Percentiles rank a stretch among this genome's conserved stretches.
Conservation (phyloP, 495 filamentous ascomycete species). For the Neurospora africana region DNA sequence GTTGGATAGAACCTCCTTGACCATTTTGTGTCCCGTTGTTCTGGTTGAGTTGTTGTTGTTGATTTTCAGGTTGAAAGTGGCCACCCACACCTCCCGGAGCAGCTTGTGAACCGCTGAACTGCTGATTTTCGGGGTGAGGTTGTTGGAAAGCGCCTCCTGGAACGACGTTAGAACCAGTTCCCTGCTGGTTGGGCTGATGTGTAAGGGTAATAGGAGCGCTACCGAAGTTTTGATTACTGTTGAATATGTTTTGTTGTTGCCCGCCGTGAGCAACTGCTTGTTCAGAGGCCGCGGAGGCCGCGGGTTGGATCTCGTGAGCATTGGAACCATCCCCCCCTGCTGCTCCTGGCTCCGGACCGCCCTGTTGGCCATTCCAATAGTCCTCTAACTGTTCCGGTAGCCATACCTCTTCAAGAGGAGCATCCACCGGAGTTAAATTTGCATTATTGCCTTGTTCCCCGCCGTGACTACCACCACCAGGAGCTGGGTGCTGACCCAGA, state of each 20-base stretch:
- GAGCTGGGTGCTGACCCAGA: not conserved
- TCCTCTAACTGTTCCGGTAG: not conserved
- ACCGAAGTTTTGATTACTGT: not conserved
- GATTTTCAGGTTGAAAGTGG: not conserved
- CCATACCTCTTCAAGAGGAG: not conserved
- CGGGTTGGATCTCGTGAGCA: not conserved
- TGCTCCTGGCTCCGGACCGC: not conserved
- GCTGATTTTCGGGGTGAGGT: no score
- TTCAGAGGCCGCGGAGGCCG: not conserved
- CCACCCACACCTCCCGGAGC: not conserved
- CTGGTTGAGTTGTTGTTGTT: not conserved
- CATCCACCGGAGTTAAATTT: rapidly evolving
- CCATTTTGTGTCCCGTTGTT: not conserved
- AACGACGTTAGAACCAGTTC: not conserved
- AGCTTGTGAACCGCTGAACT: not conserved
- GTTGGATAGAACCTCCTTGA: not conserved
- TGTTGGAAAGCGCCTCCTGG: not conserved
- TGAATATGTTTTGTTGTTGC: not conserved
- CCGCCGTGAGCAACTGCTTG: not conserved
- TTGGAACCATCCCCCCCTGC: not conserved
- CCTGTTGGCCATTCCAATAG: not conserved
- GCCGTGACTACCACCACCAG: not conserved
- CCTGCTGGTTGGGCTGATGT: not conserved
- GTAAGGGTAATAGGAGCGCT: not conserved
- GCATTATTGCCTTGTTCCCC: not conserved